These are phyloP conservation scores for Mucor sp. DNA, from an alignment of 371 early-diverging fungal species.

Conservation along the genomic window DNA sequence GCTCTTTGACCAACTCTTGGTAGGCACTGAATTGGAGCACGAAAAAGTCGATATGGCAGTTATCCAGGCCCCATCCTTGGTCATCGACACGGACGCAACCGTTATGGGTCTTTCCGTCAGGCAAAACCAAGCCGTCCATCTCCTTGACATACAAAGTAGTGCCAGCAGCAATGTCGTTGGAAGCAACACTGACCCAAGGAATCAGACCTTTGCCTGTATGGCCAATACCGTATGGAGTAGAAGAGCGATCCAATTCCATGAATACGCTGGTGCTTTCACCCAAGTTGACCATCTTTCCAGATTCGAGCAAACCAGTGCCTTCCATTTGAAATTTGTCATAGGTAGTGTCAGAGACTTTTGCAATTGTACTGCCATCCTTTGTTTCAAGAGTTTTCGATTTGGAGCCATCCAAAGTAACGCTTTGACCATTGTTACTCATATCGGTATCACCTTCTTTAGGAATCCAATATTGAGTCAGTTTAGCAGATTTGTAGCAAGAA, in stretches of 20 bases:
- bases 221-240: constrained; percentile 23
- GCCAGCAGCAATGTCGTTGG: constrained; percentile 43
- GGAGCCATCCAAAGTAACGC: constrained; percentile 17
- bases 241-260: constrained; percentile 7
- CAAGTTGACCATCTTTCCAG: constrained; percentile 28
- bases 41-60: constrained; percentile 51
- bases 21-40: constrained; percentile 23
- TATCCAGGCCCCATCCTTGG: constrained; percentile 46
- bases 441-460: constrained; percentile 33
- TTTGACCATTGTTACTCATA: constrained; percentile 28
- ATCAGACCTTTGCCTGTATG: constrained; percentile 25
- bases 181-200: constrained; percentile 46
- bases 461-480: constrained; percentile 34
- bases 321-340: constrained; percentile 38
- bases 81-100: constrained; percentile 55
- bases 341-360: constrained; percentile 22
- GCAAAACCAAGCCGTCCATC: constrained; percentile 42
- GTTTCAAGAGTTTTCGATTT: constrained; percentile 13
- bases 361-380: constrained; percentile 15
- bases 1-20: neutral
- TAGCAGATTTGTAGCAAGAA: constrained; percentile 17
- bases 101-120: constrained; percentile 44
- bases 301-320: constrained; percentile 24
- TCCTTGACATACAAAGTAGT: constrained; percentile 48
- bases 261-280: constrained; percentile 8